Evolutionary conservation across 345 rosid genomes (phyloP).

Genomic region (Salix exigua): DNA sequence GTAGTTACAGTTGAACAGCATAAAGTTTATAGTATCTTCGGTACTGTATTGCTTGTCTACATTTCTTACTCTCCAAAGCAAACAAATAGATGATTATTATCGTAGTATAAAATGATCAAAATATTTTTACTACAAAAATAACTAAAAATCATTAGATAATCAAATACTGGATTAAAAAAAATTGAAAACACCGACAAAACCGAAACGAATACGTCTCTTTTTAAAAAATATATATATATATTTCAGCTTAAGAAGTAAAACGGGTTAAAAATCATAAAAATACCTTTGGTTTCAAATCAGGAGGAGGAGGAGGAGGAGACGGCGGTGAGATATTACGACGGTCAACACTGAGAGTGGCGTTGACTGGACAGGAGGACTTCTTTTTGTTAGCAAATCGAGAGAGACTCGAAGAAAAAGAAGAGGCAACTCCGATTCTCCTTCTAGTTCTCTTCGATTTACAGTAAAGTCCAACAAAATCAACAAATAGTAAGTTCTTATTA

Average conservation of each 20-base stretch:
- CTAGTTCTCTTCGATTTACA: constrained; percentile 45
- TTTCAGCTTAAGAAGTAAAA: not conserved
- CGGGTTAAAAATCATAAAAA: not conserved
- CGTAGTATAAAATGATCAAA: not conserved
- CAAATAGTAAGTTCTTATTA: constrained; percentile 37
- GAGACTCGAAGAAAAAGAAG: constrained; percentile 16
- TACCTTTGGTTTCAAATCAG: constrained; percentile 50
- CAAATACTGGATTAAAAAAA: not conserved
- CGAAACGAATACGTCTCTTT: not conserved
- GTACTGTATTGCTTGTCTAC: not conserved
- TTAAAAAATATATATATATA: not conserved
- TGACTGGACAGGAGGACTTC: constrained; percentile 32
- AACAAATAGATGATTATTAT: not conserved
- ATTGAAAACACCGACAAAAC: not conserved
- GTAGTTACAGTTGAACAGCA: too few relatives aligned
- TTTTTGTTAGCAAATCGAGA: constrained; percentile 26
- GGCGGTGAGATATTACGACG: constrained; percentile 13
- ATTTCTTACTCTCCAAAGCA: not conserved
- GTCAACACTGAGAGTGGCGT: constrained; percentile 48
- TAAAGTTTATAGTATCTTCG: not conserved
- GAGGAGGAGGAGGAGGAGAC: constrained; percentile 9
- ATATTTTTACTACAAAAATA: not conserved
- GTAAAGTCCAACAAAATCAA: constrained; percentile 64
- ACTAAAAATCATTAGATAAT: not conserved
- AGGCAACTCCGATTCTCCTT: constrained; percentile 43